Conservation (phyloP, 2,329 filamentous ascomycete species). For the Penicillium digitatum region DNA sequence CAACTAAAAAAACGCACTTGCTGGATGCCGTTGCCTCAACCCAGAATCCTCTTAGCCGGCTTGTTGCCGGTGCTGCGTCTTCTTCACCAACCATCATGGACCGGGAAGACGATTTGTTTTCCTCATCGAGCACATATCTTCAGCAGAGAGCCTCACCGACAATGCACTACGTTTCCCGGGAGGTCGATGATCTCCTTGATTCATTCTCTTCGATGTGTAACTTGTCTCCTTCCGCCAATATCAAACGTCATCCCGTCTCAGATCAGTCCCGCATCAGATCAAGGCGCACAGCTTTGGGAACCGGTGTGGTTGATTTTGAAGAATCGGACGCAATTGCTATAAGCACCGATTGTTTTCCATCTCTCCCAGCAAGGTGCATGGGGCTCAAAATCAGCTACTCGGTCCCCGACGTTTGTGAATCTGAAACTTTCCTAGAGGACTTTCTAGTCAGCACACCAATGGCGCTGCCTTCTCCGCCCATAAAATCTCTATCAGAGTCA, state of each 20-base stretch:
- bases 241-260: constrained; percentile 23
- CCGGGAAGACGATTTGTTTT: constrained; percentile 9
- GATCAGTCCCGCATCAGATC: constrained; percentile 9
- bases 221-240: constrained; percentile 13
- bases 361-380: neutral
- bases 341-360: constrained; percentile 4
- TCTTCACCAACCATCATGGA: constrained; percentile 8
- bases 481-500: neutral
- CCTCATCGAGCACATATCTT: constrained; percentile 18
- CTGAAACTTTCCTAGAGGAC: neutral
- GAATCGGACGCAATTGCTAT: constrained; percentile 4
- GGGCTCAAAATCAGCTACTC: constrained; percentile 26
- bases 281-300: constrained; percentile 4
- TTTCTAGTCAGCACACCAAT: neutral
- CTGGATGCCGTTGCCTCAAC: constrained; percentile 26
- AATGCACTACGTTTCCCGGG: constrained; percentile 4
- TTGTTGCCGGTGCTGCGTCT: neutral
- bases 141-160: constrained; percentile 9
- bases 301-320: constrained; percentile 11
- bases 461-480: neutral
- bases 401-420: constrained; percentile 9
- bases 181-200: constrained; percentile 25
- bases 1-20: constrained; percentile 29
- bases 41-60: constrained; percentile 12
- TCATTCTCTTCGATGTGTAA: constrained; percentile 26